Conservation (phyloP, 2,329 filamentous ascomycete genomes). For the Ophiostoma sp. region DNA sequence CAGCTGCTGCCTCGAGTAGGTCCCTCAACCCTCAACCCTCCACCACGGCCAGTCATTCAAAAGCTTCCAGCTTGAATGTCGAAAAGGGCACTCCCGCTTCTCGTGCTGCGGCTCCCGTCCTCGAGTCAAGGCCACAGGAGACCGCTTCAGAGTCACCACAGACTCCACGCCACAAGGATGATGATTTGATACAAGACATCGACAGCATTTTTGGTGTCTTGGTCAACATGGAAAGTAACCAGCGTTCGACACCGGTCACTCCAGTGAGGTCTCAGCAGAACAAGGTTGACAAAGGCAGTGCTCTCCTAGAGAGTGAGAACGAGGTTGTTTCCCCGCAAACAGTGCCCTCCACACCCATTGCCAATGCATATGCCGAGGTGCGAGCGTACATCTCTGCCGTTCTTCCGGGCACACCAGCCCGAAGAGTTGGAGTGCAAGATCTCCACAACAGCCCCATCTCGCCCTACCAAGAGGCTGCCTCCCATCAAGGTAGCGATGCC, state of each 20-base stretch:
- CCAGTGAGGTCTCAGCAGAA: neutral
- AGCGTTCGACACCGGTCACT: neutral
- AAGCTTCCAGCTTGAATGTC: neutral
- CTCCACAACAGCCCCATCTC: slow-evolving; percentile 9
- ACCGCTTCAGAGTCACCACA: neutral
- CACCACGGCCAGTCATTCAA: neutral
- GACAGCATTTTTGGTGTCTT: slow-evolving; percentile 28
- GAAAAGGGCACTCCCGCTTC: neutral
- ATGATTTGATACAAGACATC: slow-evolving; percentile 19
- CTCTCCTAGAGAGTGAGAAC: neutral
- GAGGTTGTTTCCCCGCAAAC: neutral
- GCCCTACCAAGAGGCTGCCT: slow-evolving; percentile 22
- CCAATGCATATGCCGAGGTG: slow-evolving; percentile 28
- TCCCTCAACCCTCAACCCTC: neutral
- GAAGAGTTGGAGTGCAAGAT: neutral
- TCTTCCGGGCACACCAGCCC: neutral
- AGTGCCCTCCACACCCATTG: slow-evolving; percentile 27
- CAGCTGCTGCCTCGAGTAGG: neutral
- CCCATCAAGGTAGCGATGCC: neutral
- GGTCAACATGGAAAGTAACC: slow-evolving; percentile 19
- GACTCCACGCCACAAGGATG: neutral
- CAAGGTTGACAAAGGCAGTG: neutral
- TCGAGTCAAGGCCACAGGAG: neutral
- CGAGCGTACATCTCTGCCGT: slow-evolving; percentile 24
- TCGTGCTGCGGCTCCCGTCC: neutral